Percentiles rank a stretch among this genome's conserved stretches.
Conservation (phyloP, 2,329 filamentous ascomycete species). For the Lachnellula willkommii region DNA sequence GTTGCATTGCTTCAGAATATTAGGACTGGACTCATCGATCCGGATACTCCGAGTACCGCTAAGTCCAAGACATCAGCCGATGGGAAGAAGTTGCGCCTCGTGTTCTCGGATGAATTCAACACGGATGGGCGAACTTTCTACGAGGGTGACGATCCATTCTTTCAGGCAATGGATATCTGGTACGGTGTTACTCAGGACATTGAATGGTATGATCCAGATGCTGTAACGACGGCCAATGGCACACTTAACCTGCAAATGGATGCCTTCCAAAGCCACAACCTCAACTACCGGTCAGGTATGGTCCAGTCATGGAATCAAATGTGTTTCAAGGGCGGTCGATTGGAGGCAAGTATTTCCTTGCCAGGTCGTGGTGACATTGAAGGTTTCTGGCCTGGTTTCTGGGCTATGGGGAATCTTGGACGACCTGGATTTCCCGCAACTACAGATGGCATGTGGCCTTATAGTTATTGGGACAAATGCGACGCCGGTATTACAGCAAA, state of each 20-base stretch:
- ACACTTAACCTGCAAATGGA: slow-evolving; percentile 61
- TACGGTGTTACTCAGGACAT: slow-evolving; percentile 67
- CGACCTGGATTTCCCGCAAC: slow-evolving; percentile 64
- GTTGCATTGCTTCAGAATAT: slow-evolving; percentile 53
- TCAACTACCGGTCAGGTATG: slow-evolving; percentile 69
- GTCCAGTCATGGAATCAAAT: slow-evolving; percentile 69
- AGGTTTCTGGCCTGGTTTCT: slow-evolving; percentile 72
- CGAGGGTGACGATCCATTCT: slow-evolving; percentile 64
- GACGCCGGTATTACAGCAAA: slow-evolving; percentile 68
- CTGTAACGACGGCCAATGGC: slow-evolving; percentile 56
- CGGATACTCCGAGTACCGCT: slow-evolving; percentile 56
- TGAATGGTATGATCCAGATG: slow-evolving; percentile 68
- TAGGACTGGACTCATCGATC: slow-evolving; percentile 57
- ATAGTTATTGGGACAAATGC: slow-evolving; percentile 64
- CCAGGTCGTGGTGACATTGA: slow-evolving; percentile 61
- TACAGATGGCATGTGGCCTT: slow-evolving; percentile 69
- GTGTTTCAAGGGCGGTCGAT: slow-evolving; percentile 65
- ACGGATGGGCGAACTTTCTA: slow-evolving; percentile 63
- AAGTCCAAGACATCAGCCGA: slow-evolving; percentile 51
- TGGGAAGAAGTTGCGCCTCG: slow-evolving; percentile 57
- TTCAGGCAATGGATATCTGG: slow-evolving; percentile 64
- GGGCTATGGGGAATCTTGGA: slow-evolving; percentile 69
- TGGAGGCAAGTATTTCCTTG: slow-evolving; percentile 66
- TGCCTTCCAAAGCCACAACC: slow-evolving; percentile 56
- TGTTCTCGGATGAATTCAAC: slow-evolving; percentile 71